Evolutionary conservation across 305 asterid species (phyloP).

Genomic region (Solanum aculeatissimum): DNA sequence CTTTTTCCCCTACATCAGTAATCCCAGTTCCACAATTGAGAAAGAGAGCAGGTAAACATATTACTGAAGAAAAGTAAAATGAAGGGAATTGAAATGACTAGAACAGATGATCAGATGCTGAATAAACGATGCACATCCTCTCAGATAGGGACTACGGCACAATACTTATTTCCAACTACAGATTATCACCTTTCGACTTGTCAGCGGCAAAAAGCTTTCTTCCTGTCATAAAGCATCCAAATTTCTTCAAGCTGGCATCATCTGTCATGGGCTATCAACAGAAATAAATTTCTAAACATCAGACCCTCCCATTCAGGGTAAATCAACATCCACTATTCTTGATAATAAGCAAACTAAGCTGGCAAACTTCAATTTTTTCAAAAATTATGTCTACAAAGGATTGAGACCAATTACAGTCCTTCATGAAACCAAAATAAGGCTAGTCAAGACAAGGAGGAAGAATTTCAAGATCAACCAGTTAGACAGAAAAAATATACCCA

Average conservation of each 20-base stretch:
- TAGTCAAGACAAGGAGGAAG: background rate
- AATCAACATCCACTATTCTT: background rate
- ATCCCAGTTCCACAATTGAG: slow-evolving; percentile 4
- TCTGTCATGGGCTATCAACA: background rate
- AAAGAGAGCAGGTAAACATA: background rate
- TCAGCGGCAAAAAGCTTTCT: slow-evolving; percentile 9
- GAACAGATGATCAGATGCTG: background rate
- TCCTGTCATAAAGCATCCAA: background rate
- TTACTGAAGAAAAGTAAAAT: background rate
- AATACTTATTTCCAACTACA: background rate
- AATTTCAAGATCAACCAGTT: background rate
- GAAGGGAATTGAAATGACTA: background rate
- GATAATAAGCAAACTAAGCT: background rate
- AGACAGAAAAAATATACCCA: too few species aligned
- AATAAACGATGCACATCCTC: background rate
- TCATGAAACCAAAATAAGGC: background rate
- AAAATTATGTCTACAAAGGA: background rate
- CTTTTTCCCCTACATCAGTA: slow-evolving; percentile 25
- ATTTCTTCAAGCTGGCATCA: slow-evolving; percentile 23
- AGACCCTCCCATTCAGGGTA: background rate
- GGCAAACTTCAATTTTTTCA: background rate
- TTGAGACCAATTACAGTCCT: background rate
- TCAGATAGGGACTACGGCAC: background rate
- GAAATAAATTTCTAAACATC: background rate
- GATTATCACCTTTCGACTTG: slow-evolving; percentile 15